Percentiles rank a stretch among this genome's conserved stretches.
These are phyloP conservation scores for Coemansia sp. DNA, from an alignment of 192 early-diverging fungal species.

Conservation along the genomic window DNA sequence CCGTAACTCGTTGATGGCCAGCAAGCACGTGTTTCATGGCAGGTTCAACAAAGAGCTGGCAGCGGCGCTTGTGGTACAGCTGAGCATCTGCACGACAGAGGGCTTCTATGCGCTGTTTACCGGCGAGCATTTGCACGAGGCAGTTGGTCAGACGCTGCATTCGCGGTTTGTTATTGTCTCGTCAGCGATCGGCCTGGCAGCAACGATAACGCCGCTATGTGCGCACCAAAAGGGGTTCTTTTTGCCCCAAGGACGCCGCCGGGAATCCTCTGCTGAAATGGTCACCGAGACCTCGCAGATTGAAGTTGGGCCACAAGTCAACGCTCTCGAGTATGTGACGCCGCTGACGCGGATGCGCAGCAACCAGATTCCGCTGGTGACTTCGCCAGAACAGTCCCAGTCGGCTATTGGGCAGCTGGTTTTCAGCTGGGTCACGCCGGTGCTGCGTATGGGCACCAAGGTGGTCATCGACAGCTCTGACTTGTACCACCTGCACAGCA, in stretches of 20 bases:
- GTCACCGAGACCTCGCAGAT: background rate
- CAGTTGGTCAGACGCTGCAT: constrained; percentile 11
- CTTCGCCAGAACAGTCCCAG: constrained; percentile 27
- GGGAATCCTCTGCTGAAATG: background rate
- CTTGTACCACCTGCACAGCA: constrained; percentile 56
- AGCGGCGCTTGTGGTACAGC: constrained; percentile 1
- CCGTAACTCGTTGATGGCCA: constrained; percentile 1
- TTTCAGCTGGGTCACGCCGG: constrained; percentile 63
- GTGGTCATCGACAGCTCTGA: constrained; percentile 60
- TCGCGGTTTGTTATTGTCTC: constrained; percentile 12
- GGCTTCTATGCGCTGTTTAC: background rate
- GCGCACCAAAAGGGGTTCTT: constrained; percentile 25
- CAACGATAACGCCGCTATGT: constrained; percentile 13
- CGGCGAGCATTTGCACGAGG: constrained; percentile 9
- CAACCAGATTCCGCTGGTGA: constrained; percentile 26
- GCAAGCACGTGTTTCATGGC: background rate
- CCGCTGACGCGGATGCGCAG: constrained; percentile 23
- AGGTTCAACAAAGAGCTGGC: constrained; percentile 13
- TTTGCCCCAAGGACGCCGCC: constrained; percentile 16
- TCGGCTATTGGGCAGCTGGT: constrained; percentile 27
- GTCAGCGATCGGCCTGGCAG: background rate
- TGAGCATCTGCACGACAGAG: background rate
- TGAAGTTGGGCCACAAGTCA: background rate
- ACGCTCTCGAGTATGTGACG: constrained; percentile 24
- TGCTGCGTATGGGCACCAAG: constrained; percentile 60